These are phyloP conservation scores for Carex arenaria DNA, from an alignment of 202 grass and related monocot genomes.

Conservation along the genomic window DNA sequence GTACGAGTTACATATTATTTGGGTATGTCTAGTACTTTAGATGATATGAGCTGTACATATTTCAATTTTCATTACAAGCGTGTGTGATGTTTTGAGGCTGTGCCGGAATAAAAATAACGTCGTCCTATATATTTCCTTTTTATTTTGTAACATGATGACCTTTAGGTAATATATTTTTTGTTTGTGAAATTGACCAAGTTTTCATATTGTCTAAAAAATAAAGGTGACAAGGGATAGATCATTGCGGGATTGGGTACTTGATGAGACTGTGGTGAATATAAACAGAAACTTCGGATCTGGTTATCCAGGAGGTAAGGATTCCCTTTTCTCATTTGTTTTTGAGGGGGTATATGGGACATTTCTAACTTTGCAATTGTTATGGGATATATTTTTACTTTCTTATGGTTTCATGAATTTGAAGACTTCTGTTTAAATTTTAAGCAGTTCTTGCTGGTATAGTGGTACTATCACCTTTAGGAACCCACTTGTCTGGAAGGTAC, in stretches of 20 bases:
- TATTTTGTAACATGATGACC: not conserved
- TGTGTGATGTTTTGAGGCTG: not conserved
- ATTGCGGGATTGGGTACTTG: conserved; percentile 71
- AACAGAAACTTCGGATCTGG: conserved; percentile 85
- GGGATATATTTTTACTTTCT: not conserved
- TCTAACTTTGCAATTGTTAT: not conserved
- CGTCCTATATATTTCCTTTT: not conserved
- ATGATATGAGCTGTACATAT: not conserved
- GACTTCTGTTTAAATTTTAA: not conserved
- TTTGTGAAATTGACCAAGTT: not conserved
- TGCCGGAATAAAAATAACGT: not conserved
- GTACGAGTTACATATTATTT: not conserved
- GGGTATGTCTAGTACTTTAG: not conserved
- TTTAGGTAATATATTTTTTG: not conserved
- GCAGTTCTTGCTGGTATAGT: not conserved
- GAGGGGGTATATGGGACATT: not conserved
- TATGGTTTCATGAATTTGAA: not conserved
- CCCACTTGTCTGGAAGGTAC: not conserved
- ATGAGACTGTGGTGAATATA: conserved; percentile 69
- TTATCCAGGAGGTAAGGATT: conserved; percentile 71
- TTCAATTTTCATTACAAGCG: not conserved
- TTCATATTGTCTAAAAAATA: conserved; percentile 14
- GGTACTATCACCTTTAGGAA: not conserved
- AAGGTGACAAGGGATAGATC: conserved; percentile 83
- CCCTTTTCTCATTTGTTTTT: not conserved